Base-by-base conservation (phyloP, 371 early-diverging fungal species). In the Apophysomyces trapeziformis region DNA sequence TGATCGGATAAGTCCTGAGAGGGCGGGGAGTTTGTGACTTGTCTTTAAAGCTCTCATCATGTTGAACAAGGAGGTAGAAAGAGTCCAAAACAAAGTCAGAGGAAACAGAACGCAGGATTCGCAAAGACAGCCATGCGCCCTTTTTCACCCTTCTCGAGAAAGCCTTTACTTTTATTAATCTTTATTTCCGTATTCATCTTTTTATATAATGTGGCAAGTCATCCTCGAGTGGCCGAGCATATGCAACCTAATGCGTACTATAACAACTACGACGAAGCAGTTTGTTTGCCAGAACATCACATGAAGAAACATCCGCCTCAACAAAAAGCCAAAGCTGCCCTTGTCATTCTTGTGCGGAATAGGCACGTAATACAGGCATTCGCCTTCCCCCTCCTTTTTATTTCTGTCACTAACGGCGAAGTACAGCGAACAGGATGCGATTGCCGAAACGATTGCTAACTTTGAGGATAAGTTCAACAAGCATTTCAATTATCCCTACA, bases 401-500 rank as follows among this genome's bases (percentile, higher is more conserved):
- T 60, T 54, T 36, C 38, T 47, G 9, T 60, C 32, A 26, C 32
- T 26, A 26, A 26, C 2, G 32, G 32, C 32, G 32, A 26, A 54
- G 38, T 21, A 54, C 56, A 79, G 80, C 39, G 84, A 84, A 43
- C 76, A 75, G 59, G 68, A 73, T 13, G 77, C 66, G 38, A 83
- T 83, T 65, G 72, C 75, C 44, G 67, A 68, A 16, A 78, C 79
- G 14, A 68, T 83, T 21, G 61, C 65, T 14, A 80, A 83, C 41
- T 73, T 83, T 45, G 74, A 83, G 56, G 73, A 78, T 47, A 77
- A 69, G 63, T 84, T 84, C 60, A 84, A 84, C 72, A 79, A 75
- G 41, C 76, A 84, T 38, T 84, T 82, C 56, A 35, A 74, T 50
- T 84, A 84, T 44, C 84, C 84, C 8, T 80, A 85, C 64, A 80